Conservation (phyloP, 305 asterid species). For the Fraxinus sp. region DNA sequence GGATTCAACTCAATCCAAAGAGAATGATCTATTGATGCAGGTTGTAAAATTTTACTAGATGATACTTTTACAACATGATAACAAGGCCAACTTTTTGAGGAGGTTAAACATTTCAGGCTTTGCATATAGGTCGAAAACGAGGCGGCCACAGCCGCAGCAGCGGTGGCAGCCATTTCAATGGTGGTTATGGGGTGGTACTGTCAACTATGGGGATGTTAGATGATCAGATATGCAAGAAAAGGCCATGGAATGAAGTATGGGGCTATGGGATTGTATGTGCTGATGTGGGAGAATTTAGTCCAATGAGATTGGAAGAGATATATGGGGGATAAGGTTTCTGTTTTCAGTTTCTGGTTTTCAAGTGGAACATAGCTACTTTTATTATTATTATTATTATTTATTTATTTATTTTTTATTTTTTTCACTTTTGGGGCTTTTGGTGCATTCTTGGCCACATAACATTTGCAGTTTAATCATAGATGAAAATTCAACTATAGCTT, state of each 20-base stretch:
- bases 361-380: not conserved
- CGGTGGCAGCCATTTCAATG: slow-evolving; percentile 52
- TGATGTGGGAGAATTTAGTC: slow-evolving; percentile 51
- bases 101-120: slow-evolving; percentile 32
- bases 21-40: slow-evolving; percentile 31
- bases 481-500: not conserved
- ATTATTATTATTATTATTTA: too few species aligned
- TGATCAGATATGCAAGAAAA: not conserved
- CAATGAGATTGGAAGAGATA: slow-evolving; percentile 45
- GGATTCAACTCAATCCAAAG: slow-evolving; percentile 35
- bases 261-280: slow-evolving; percentile 20
- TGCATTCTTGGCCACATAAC: not conserved
- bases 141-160: slow-evolving; percentile 65
- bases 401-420: too few species aligned
- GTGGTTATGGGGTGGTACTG: not conserved
- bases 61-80: slow-evolving; percentile 43
- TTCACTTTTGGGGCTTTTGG: not conserved
- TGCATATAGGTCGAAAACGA: slow-evolving; percentile 60
- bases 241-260: slow-evolving; percentile 16
- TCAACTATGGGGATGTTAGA: not conserved
- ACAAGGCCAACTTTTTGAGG: slow-evolving; percentile 36
- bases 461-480: not conserved
- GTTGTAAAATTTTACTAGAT: slow-evolving; percentile 31
- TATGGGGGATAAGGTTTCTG: slow-evolving; percentile 52
- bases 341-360: not conserved